These are phyloP conservation scores for Dothistroma pini DNA, from an alignment of 2,329 filamentous ascomycete genomes.

Conservation along the genomic window DNA sequence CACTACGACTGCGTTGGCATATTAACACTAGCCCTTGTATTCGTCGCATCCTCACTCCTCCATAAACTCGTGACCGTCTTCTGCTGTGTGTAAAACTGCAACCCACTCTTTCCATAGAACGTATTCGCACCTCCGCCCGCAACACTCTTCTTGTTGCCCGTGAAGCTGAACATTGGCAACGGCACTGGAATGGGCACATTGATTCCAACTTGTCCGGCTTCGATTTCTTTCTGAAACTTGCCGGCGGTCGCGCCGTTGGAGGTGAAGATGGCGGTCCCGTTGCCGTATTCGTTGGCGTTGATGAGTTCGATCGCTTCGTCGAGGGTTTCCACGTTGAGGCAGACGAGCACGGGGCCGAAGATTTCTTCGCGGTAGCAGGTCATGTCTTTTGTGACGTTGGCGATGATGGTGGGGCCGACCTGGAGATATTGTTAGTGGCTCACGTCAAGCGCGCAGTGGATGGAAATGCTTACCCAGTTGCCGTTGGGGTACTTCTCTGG, in stretches of 20 bases:
- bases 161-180: conserved; percentile 41
- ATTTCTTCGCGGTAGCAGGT: conserved; percentile 82
- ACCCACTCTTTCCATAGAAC: conserved; percentile 89
- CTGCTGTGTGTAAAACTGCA: conserved; percentile 94
- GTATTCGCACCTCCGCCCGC: conserved; percentile 89
- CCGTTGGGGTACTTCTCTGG: conserved; percentile 77
- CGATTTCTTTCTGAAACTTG: conserved; percentile 73
- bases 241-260: conserved; percentile 71
- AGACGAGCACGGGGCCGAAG: conserved; percentile 80
- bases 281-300: conserved; percentile 83
- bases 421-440: conserved; percentile 34
- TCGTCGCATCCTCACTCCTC: conserved; percentile 79
- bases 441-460: no score
- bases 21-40: conserved; percentile 77
- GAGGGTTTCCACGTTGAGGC: conserved; percentile 71
- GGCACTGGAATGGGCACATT: conserved; percentile 73
- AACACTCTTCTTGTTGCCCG: conserved; percentile 76
- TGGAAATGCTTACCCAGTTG: conserved; percentile 60
- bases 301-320: conserved; percentile 78
- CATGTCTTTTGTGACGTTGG: conserved; percentile 76
- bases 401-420: conserved; percentile 78
- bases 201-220: conserved; percentile 81
- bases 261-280: conserved; percentile 83
- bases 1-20: conserved; percentile 68
- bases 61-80: conserved; percentile 97